Evolutionary conservation across 208 protist genomes (phyloP).

Genomic region (Acanthamoeba rhysodes): DNA sequence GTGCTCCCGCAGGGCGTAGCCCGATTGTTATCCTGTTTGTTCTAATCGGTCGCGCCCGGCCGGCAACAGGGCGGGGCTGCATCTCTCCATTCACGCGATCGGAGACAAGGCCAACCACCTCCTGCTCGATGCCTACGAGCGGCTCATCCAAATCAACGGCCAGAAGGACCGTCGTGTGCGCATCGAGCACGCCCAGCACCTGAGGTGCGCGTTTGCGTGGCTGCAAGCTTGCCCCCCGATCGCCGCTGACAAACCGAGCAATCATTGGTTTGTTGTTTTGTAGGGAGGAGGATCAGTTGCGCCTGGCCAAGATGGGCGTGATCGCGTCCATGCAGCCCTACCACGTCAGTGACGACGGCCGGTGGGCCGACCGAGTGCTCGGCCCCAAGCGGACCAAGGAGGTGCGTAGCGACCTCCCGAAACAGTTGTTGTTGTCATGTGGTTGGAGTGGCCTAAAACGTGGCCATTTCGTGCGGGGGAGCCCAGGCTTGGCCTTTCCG

Average conservation of each 20-base stretch:
- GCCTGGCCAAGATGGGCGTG: not conserved
- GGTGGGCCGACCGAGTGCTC: conserved; percentile 13
- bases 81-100: conserved; percentile 73
- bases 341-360: conserved; percentile 68
- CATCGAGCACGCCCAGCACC: conserved; percentile 69
- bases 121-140: conserved; percentile 44
- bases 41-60: not conserved
- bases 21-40: too few species aligned
- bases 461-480: too few species aligned
- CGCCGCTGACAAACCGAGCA: too few species aligned
- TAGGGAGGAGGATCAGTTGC: conserved; percentile 12
- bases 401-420: not conserved
- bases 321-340: conserved; percentile 74
- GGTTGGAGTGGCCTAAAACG: too few species aligned
- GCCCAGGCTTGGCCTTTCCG: conserved; percentile 38
- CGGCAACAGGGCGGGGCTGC: not conserved
- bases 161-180: conserved; percentile 19
- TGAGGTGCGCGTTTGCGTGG: not conserved
- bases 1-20: not conserved
- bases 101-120: conserved; percentile 67
- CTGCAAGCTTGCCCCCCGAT: too few species aligned
- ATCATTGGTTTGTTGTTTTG: not conserved
- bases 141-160: conserved; percentile 25
- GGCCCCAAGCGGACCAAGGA: not conserved
- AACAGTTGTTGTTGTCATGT: too few species aligned